Percentiles rank a stretch among this genome's conserved stretches.
Conservation (phyloP, 2,329 filamentous ascomycete genomes). For the Cordyceps javanica region DNA sequence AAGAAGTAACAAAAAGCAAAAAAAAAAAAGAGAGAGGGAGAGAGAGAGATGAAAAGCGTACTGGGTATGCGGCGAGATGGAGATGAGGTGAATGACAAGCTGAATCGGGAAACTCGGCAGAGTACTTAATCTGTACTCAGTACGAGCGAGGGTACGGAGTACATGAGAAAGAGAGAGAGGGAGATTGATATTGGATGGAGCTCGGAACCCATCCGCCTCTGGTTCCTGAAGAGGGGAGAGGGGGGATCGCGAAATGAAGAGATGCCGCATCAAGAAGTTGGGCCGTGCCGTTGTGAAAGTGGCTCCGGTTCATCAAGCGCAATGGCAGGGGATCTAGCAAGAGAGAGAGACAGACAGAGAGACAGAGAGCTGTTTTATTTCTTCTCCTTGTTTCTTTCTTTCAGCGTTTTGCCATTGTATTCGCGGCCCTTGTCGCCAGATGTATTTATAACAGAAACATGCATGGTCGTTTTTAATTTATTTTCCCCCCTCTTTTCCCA, state of each 20-base stretch:
- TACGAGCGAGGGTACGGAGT: too few species aligned
- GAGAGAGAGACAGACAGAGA: too few species aligned
- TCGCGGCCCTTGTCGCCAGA: neutral
- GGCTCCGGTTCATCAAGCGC: too few species aligned
- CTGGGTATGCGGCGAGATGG: too few species aligned
- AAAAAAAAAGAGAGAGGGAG: neutral
- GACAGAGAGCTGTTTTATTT: too few species aligned
- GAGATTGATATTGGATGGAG: neutral
- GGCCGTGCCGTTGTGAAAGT: too few species aligned
- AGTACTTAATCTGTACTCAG: too few species aligned
- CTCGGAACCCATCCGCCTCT: neutral
- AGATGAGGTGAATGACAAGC: too few species aligned
- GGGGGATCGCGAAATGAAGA: neutral
- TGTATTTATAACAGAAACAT: conserved; percentile 11
- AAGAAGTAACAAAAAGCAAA: neutral
- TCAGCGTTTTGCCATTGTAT: neutral
- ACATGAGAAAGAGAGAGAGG: too few species aligned
- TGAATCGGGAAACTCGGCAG: neutral
- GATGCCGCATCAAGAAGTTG: neutral
- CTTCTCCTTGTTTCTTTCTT: too few species aligned
- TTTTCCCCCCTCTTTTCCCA: neutral
- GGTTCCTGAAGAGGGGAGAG: too few species aligned
- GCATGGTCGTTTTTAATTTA: neutral
- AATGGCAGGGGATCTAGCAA: too few species aligned
- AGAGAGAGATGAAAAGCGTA: neutral